Conservation (phyloP, 2,329 filamentous ascomycete species). For the Botrytis hyacinthi region DNA sequence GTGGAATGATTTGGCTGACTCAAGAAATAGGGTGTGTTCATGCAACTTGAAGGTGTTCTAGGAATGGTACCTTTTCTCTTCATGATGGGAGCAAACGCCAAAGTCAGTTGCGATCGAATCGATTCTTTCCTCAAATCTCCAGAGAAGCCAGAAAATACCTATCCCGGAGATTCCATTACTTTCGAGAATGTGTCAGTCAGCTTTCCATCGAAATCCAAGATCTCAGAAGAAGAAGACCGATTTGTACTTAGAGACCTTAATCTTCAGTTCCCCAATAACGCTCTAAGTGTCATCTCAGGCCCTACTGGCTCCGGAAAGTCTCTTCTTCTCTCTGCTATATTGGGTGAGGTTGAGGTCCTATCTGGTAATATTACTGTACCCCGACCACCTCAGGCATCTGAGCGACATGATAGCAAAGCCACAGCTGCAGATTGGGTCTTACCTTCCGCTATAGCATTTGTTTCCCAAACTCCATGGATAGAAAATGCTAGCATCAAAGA, state of each 20-base stretch:
- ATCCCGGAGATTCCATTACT: constrained; percentile 56
- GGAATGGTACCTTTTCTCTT: constrained; percentile 69
- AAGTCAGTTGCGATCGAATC: constrained; percentile 69
- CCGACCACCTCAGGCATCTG: constrained; percentile 46
- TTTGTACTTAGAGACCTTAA: constrained; percentile 66
- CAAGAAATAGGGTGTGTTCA: constrained; percentile 55
- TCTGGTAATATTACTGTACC: constrained; percentile 58
- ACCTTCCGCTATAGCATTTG: constrained; percentile 65
- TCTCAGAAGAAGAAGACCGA: constrained; percentile 52
- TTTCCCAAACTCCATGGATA: constrained; percentile 79
- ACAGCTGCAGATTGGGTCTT: constrained; percentile 62
- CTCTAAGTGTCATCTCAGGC: constrained; percentile 71
- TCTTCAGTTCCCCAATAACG: constrained; percentile 62
- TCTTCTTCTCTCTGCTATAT: constrained; percentile 66
- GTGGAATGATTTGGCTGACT: background rate
- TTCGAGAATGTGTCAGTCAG: constrained; percentile 67
- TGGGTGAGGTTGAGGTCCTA: constrained; percentile 71
- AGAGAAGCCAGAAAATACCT: constrained; percentile 56
- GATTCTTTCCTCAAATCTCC: constrained; percentile 65
- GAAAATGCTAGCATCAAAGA: constrained; percentile 75
- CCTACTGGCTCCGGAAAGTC: constrained; percentile 77
- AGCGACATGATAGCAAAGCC: constrained; percentile 61
- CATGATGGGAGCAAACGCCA: constrained; percentile 65
- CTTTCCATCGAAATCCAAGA: constrained; percentile 66
- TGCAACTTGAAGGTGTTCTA: constrained; percentile 65